These are phyloP conservation scores for Penicillium sclerotiorum DNA, from an alignment of 2,329 filamentous ascomycete genomes.

Conservation along the genomic window DNA sequence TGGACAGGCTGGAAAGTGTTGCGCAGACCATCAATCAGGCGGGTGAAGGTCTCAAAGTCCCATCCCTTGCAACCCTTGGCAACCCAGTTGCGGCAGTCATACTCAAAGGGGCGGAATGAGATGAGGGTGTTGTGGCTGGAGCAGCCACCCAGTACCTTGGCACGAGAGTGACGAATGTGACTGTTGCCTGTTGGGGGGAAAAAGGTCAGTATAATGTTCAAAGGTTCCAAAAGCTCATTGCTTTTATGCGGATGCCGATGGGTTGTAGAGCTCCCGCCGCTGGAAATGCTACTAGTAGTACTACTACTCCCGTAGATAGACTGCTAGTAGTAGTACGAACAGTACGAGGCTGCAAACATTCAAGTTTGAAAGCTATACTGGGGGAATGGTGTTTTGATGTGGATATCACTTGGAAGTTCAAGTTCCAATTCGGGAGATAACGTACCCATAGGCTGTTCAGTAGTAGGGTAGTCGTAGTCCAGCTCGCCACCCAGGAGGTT, in stretches of 20 bases:
- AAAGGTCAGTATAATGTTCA: not conserved
- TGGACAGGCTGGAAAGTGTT: constrained; percentile 92
- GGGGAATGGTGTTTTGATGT: too few relatives aligned
- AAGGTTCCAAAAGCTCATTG: not conserved
- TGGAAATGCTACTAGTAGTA: too few relatives aligned
- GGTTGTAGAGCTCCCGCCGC: too few relatives aligned
- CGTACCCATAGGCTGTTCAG: constrained; percentile 78
- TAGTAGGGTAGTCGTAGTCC: constrained; percentile 89
- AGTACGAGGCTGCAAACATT: too few relatives aligned
- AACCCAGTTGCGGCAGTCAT: constrained; percentile 85
- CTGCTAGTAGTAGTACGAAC: too few relatives aligned
- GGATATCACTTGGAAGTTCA: too few relatives aligned
- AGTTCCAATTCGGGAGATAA: too few relatives aligned
- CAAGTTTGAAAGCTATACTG: too few relatives aligned
- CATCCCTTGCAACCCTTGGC: constrained; percentile 79
- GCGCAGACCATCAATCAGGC: constrained; percentile 78
- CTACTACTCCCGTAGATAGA: too few relatives aligned
- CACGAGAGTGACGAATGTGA: constrained; percentile 86
- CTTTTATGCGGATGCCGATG: not conserved
- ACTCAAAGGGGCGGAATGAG: constrained; percentile 87
- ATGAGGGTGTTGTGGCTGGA: constrained; percentile 94
- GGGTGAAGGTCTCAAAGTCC: constrained; percentile 82
- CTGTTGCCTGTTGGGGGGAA: constrained; percentile 68
- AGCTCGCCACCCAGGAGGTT: constrained; percentile 81
- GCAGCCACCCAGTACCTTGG: constrained; percentile 89